These are phyloP conservation scores for Pleurotus giganteus DNA, from an alignment of 768 basidiomycete species.

Conservation along the genomic window DNA sequence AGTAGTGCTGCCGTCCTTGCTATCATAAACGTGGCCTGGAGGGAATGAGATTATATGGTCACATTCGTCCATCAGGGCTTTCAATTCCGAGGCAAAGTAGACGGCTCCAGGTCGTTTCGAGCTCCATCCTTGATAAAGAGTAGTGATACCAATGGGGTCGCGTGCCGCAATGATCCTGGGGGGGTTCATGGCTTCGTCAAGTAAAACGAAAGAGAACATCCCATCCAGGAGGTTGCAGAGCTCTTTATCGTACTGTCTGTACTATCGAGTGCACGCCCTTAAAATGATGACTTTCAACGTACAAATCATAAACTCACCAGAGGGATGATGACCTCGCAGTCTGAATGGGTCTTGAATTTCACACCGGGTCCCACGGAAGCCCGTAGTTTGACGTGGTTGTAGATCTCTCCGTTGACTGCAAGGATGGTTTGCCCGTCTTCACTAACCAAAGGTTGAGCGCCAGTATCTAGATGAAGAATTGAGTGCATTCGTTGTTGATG, in stretches of 20 bases:
- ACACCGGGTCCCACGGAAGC: conserved; percentile 59
- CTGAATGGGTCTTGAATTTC: conserved; percentile 95
- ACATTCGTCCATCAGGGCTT: conserved; percentile 87
- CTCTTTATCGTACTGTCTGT: conserved; percentile 74
- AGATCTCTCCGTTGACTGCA: conserved; percentile 98
- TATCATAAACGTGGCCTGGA: conserved; percentile 96
- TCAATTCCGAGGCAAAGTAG: conserved; percentile 96
- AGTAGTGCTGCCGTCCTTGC: conserved; percentile 68
- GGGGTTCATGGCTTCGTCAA: conserved; percentile 90
- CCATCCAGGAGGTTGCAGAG: conserved; percentile 87
- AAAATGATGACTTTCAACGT: neutral
- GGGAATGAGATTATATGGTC: conserved; percentile 95
- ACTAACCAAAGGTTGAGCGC: conserved; percentile 91
- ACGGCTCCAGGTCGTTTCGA: conserved; percentile 78
- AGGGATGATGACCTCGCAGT: conserved; percentile 96
- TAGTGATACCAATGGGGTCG: conserved; percentile 97
- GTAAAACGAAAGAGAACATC: conserved; percentile 97
- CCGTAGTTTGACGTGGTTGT: conserved; percentile 89
- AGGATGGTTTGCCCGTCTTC: conserved; percentile 82
- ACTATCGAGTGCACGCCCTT: conserved; percentile 44
- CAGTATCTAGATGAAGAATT: conserved; percentile 63
- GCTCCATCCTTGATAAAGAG: conserved; percentile 96
- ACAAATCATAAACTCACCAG: conserved; percentile 49
- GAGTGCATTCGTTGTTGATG: neutral
- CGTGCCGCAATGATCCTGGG: conserved; percentile 92